Evolutionary conservation across 1,284 basidiomycete species (phyloP), one percentile per base, ranked within the genome.

Genomic region (Testicularia cyperi): DNA sequence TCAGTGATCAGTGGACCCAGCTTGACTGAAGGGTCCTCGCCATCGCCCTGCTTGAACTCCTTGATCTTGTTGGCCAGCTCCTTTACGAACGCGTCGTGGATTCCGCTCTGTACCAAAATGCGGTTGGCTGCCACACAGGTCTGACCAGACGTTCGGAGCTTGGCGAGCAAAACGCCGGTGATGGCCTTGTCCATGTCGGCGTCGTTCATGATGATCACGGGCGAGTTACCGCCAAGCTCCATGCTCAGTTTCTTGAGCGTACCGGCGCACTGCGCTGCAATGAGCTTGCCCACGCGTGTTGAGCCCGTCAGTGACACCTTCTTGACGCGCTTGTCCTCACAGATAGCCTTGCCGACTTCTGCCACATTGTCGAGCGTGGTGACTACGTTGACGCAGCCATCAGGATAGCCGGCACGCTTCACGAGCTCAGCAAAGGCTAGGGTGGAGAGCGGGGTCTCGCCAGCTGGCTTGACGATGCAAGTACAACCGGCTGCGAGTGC

Each of bases 141-240:
- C 38, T 68, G 63, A 7, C 63, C 63, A 9, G 38, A 23, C 4
- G 61, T 68, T 3, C 61, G 32, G 12, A 55, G 31, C 30, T 65
- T 63, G 19, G 48, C 48, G 20, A 65, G 32, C n/a, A 60, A 28
- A 2, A 63, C 44, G 14, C 57, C 60, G 9, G 39, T 20, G 32
- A 65, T 46, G 13, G 77, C 74, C 34, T 74, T 60, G 13, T 75
- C 72, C 15, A 78, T 44, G 68, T 87, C 82, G 0, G 85, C 85
- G 63, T 88, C 86, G 49, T 87, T 80, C 53, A 84, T 87, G 53
- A 88, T 80, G 72, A 80, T 87, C 73, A 85, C 88, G 18, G 90
- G 88, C 52, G 85, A 86, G 82, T 95, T 96, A 26, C 92, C 91
- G 27, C 92, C 92, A 36, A 96, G 83, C 79, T 96, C 92, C 67